These are phyloP conservation scores for Ceriops decandra DNA, from an alignment of 345 rosid genomes.

Conservation along the genomic window DNA sequence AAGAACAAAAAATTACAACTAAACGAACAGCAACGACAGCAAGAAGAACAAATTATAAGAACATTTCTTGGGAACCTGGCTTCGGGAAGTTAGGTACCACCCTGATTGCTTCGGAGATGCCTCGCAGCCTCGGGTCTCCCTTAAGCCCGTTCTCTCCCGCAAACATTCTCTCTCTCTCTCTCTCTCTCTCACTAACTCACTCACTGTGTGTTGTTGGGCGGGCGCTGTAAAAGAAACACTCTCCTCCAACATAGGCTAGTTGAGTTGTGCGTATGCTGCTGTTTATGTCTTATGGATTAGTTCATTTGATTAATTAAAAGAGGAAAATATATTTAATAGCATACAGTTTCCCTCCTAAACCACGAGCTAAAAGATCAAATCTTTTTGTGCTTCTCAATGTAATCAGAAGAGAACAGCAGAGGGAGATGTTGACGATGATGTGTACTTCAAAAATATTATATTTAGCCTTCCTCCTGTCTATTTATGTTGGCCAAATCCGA, in stretches of 20 bases:
- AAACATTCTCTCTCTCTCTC: conserved; percentile 38
- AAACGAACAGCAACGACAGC: no score
- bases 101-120: conserved; percentile 59
- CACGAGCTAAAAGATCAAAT: conserved; percentile 15
- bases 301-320: neutral
- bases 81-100: conserved; percentile 78
- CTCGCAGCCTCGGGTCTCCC: conserved; percentile 67
- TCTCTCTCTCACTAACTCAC: neutral
- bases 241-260: no score
- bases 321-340: neutral
- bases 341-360: conserved; percentile 23
- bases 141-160: conserved; percentile 72
- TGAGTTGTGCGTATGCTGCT: no score
- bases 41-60: no score
- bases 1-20: neutral
- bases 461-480: conserved; percentile 30
- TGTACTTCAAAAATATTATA: conserved; percentile 30
- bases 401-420: conserved; percentile 1
- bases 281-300: no score
- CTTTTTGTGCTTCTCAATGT: conserved; percentile 18
- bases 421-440: conserved; percentile 20
- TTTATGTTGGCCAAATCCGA: conserved; percentile 46
- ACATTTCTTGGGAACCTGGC: conserved; percentile 36
- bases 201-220: neutral
- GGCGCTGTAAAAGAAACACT: no score